Evolutionary conservation across 441 rosid genomes (phyloP), one percentile per base, ranked within the genome.

Genomic region (Aleurites moluccanus): DNA sequence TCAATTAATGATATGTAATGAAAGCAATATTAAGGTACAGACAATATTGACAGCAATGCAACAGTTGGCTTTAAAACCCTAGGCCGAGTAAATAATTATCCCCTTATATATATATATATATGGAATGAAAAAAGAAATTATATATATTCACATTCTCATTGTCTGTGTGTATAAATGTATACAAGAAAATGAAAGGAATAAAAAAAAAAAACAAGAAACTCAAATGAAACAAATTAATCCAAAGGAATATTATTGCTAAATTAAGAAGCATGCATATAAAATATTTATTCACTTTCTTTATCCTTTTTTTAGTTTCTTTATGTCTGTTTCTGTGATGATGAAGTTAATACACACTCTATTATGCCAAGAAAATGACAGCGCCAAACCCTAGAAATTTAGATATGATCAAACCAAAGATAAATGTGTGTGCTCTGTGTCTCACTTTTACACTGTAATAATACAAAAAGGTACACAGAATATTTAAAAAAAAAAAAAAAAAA

Each of bases 331-430:
- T 62, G 45, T 47, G 73, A 50, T 7, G 25, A 66, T 30, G 76
- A 6, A 76, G 71, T 76, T 73, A 79, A 6, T 38, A 6, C 40
- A 73, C 70, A 70, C 76, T 64, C 73, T 70, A 60, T 56, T 30
- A 61, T 28, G 33, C 65, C 60, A 73, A 16, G 84, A 79, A 69
- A 84, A 70, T 27, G 82, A 79, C 67, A 42, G 55, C 61, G 66
- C 70, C 72, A 73, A 84, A 81, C 83, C 84, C 83, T 81, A 79
- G 74, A 78, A 76, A 66, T 5, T 18, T 23, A 72, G 21, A 50
- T 38, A 21, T 25, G 74, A 82, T 52, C 53, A 63, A 68, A 68
- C 25, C 47, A 3, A 60, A 45, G 49, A 21, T 73, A 74, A 73
- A 76, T 69, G 78, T 73, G 68, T n/a, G 50, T 25, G 47, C 61